Percentiles rank a stretch among this genome's conserved stretches.
Conservation (phyloP, 352 stramenopile genomes). For the Pythium apleroticum region DNA sequence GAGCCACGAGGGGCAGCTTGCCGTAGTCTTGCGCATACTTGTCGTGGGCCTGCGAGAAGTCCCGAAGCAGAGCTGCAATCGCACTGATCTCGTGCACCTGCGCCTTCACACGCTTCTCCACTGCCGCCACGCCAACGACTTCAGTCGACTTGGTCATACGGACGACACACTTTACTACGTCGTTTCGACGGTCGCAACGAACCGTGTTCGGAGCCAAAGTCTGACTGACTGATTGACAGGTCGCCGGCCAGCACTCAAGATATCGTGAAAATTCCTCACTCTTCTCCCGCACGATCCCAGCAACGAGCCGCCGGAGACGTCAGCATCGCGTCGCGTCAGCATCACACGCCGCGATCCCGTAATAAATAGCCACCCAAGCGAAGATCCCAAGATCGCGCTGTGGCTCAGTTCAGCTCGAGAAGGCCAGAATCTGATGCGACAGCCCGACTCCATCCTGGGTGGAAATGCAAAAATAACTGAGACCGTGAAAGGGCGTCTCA, state of each 20-base stretch:
- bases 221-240: background rate
- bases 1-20: slow-evolving; percentile 27
- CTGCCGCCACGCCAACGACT: slow-evolving; percentile 2
- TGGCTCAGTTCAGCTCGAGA: background rate
- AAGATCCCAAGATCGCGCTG: background rate
- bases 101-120: slow-evolving; percentile 36
- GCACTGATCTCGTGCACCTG: slow-evolving; percentile 34
- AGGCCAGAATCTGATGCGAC: background rate
- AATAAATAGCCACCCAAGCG: background rate
- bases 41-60: slow-evolving; percentile 34
- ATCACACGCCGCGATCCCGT: background rate
- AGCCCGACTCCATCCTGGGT: background rate
- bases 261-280: slow-evolving; percentile 3
- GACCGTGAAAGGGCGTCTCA: background rate
- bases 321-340: background rate
- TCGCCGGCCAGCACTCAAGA: background rate
- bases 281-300: background rate
- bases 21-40: slow-evolving; percentile 36
- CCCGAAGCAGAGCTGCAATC: slow-evolving; percentile 33
- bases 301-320: background rate
- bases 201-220: background rate
- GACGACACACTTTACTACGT: background rate
- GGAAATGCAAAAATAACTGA: background rate
- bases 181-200: background rate
- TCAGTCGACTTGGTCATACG: background rate